Evolutionary conservation across 768 basidiomycete genomes (phyloP).

Genomic region (Russula emetica): DNA sequence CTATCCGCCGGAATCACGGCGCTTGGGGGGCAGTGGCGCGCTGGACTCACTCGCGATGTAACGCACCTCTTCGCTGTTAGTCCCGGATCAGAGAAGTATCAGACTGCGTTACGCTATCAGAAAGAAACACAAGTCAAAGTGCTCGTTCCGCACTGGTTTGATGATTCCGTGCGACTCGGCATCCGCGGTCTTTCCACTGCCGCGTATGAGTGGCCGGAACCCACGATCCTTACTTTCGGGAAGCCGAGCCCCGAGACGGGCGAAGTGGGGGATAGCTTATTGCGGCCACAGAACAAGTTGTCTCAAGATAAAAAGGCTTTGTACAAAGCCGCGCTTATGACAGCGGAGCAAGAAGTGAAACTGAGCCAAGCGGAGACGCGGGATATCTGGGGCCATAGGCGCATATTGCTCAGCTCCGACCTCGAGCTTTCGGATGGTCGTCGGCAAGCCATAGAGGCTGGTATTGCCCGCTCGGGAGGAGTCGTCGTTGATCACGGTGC

Average conservation of each 20-base stretch:
- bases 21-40: conserved; percentile 79
- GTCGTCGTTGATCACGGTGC: conserved; percentile 36
- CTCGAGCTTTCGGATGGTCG: conserved; percentile 51
- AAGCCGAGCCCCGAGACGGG: conserved; percentile 27
- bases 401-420: conserved; percentile 57
- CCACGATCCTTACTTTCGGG: conserved; percentile 43
- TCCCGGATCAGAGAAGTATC: conserved; percentile 42
- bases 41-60: conserved; percentile 73
- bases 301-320: conserved; percentile 36
- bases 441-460: conserved; percentile 51
- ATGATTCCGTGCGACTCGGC: conserved; percentile 61
- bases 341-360: conserved; percentile 27
- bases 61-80: conserved; percentile 77
- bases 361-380: conserved; percentile 26
- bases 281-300: conserved; percentile 34
- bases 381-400: conserved; percentile 55
- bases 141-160: conserved; percentile 91
- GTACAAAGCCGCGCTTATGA: conserved; percentile 35
- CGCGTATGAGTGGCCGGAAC: conserved; percentile 73
- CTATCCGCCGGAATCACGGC: conserved; percentile 67
- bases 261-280: conserved; percentile 30
- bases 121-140: conserved; percentile 57
- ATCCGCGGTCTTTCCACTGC: conserved; percentile 45
- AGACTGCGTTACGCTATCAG: conserved; percentile 53
- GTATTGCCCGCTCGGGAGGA: conserved; percentile 62